Evolutionary conservation across 2,329 filamentous ascomycete species (phyloP), one percentile per base, ranked within the genome.

Genomic region (Didymella segeticola): DNA sequence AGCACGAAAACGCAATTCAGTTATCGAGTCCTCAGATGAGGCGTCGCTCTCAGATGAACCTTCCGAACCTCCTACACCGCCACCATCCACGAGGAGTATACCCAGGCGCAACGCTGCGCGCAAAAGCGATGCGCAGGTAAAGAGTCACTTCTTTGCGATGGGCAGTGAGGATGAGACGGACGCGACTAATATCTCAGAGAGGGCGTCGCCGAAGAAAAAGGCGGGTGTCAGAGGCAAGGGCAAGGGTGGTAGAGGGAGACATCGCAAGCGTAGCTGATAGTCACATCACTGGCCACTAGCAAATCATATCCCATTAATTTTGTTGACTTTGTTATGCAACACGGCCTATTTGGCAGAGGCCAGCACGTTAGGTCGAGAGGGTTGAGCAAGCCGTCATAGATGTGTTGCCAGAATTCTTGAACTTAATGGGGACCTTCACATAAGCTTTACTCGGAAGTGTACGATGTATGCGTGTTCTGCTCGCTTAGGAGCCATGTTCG

Each of bases 81-180:
- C 47, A n/a, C 31, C 43, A 0, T 27, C 57, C 0, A 65, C 54
- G 1, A 50, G 67, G 15, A 48, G 59, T 29, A 55, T 55, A 12
- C 65, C 66, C 4, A 70, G 62, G 47, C 64, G 69, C 33, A 60
- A 59, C 33, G 63, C 68, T 5, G 66, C 67, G 10, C 55, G 60
- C n/a, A 64, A 68, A 41, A 70, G 66, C 34, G 61, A 66, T 42
- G 63, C 60, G n/a, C 61, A 62, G 30, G 62, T 73, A 17, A 72
- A 67, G 47, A 73, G 70, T 41, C 70, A 73, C 42, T 73, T 68
- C 29, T 73, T 73, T 49, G 67, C 63, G 10, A 56, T 68, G 41
- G 58, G 43, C 4, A 72, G 63, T 48, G 70, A 71, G 23, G 69
- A 61, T 12, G 71, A 73, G 55, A 73, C 71, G 8, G 71, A 73